A percentile compares a stretch with the other conserved stretches of the same genome.
These are phyloP conservation scores for Suhomyces vadensis DNA, from an alignment of 805 yeast species.

Conservation along the genomic window DNA sequence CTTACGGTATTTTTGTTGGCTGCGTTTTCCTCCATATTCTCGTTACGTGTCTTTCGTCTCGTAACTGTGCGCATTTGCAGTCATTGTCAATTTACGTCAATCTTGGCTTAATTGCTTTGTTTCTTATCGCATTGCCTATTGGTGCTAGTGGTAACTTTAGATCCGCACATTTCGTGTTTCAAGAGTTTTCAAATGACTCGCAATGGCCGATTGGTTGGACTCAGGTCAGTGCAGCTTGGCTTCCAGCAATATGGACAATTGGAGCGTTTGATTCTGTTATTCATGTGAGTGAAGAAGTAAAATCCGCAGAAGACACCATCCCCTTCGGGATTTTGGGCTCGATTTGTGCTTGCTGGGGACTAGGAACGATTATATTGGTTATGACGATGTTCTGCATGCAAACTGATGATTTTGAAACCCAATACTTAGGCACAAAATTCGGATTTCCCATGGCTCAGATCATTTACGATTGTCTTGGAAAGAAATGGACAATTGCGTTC, in stretches of 20 bases:
- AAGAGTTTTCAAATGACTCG: slow-evolving; percentile 24
- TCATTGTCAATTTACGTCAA: slow-evolving; percentile 27
- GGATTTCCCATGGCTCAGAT: slow-evolving; percentile 44
- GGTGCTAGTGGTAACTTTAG: slow-evolving; percentile 33
- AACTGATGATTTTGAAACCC: slow-evolving; percentile 27
- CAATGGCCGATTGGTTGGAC: slow-evolving; percentile 31
- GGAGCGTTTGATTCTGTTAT: slow-evolving; percentile 43
- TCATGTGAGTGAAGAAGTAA: slow-evolving; percentile 44
- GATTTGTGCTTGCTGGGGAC: slow-evolving; percentile 27
- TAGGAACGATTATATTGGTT: slow-evolving; percentile 38
- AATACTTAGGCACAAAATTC: slow-evolving; percentile 27
- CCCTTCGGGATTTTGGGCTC: slow-evolving; percentile 42
- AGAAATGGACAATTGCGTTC: slow-evolving; percentile 35
- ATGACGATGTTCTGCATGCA: slow-evolving; percentile 39
- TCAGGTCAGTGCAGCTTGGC: slow-evolving; percentile 28
- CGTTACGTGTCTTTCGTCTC: slow-evolving; percentile 26
- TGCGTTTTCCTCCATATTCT: slow-evolving; percentile 26
- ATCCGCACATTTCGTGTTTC: slow-evolving; percentile 28
- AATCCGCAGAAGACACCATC: slow-evolving; percentile 41
- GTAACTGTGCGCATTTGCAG: slow-evolving; percentile 26
- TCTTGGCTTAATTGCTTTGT: slow-evolving; percentile 22
- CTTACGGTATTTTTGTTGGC: slow-evolving; percentile 34
- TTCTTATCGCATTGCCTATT: slow-evolving; percentile 31
- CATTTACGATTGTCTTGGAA: slow-evolving; percentile 40
- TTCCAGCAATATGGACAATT: slow-evolving; percentile 42